A percentile compares a stretch with the other conserved stretches of the same genome.
Evolutionary conservation across 1,284 basidiomycete genomes (phyloP).

Genomic region (Cutaneotrichosporon spelunceum): DNA sequence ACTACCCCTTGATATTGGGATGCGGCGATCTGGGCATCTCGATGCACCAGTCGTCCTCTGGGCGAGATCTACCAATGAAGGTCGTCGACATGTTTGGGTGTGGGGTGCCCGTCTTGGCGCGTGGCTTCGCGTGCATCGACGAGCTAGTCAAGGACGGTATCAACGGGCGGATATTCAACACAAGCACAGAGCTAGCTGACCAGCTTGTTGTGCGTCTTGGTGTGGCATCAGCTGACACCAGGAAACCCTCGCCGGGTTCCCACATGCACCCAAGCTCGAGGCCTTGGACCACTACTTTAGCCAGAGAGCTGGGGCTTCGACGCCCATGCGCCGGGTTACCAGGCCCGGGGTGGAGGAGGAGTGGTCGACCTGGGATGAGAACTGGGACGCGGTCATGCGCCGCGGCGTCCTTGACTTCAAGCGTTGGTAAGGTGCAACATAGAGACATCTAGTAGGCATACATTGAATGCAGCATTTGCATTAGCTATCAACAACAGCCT

Average conservation of each 20-base stretch:
- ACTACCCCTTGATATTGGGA: constrained; percentile 82
- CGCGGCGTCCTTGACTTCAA: constrained; percentile 23
- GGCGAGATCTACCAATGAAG: constrained; percentile 96
- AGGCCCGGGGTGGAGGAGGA: constrained; percentile 34
- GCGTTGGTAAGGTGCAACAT: constrained; percentile 1
- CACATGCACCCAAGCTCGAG: constrained; percentile 57
- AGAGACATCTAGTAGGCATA: constrained; percentile 7
- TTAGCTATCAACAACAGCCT: not conserved
- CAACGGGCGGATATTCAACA: constrained; percentile 79
- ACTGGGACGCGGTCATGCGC: constrained; percentile 67
- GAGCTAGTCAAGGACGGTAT: constrained; percentile 81
- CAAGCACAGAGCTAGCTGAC: constrained; percentile 64
- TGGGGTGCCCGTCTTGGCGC: constrained; percentile 84
- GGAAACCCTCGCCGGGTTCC: constrained; percentile 63
- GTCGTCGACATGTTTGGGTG: constrained; percentile 99
- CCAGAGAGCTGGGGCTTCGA: not conserved
- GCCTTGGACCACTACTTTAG: constrained; percentile 53
- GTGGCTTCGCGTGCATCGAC: constrained; percentile 76
- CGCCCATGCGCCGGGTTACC: constrained; percentile 22
- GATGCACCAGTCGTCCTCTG: constrained; percentile 85
- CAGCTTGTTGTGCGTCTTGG: constrained; percentile 64
- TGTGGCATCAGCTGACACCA: constrained; percentile 38
- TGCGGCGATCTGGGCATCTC: constrained; percentile 89
- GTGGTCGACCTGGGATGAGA: constrained; percentile 77
- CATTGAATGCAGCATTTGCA: constrained; percentile 8